A percentile compares a stretch with the other conserved stretches of the same genome.
phyloP scores from a whole-genome alignment of 2,329 filamentous ascomycete species.

The Fusarium mundagurra region DNA sequence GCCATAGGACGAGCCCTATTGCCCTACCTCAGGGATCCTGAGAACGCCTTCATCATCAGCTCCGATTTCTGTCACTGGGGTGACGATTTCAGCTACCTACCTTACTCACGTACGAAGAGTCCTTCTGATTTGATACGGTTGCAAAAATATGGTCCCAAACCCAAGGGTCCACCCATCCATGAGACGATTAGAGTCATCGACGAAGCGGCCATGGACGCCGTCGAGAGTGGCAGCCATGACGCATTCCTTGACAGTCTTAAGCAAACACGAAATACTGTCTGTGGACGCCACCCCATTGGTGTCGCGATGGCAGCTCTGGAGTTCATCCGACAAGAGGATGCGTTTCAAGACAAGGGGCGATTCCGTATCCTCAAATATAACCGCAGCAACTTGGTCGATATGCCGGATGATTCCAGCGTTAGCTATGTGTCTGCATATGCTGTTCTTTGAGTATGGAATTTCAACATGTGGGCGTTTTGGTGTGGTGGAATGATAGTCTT shows the following conservation, averaged over 20 bases:
- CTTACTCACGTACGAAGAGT: constrained; percentile 66
- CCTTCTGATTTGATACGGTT: constrained; percentile 54
- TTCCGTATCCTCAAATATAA: constrained; percentile 90
- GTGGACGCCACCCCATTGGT: constrained; percentile 93
- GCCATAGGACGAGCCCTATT: constrained; percentile 76
- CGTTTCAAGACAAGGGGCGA: constrained; percentile 53
- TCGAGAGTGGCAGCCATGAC: constrained; percentile 78
- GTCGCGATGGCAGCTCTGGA: constrained; percentile 80
- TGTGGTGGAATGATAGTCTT: background rate
- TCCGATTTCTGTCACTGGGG: constrained; percentile 99
- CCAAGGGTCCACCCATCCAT: constrained; percentile 69
- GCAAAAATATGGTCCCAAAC: constrained; percentile 45
- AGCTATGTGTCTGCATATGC: constrained; percentile 96
- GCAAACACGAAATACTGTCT: constrained; percentile 88
- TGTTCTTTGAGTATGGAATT: background rate
- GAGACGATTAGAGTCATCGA: constrained; percentile 87
- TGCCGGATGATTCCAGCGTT: background rate
- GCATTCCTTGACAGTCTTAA: constrained; percentile 75
- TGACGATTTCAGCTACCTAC: constrained; percentile 79
- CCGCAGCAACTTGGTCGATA: constrained; percentile 77
- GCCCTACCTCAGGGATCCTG: constrained; percentile 78
- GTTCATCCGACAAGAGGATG: background rate
- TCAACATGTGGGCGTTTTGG: background rate
- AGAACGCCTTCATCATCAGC: constrained; percentile 86
- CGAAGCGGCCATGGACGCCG: constrained; percentile 82